These are phyloP conservation scores for Danielia reshetovae DNA, from an alignment of 805 yeast species.

Conservation along the genomic window DNA sequence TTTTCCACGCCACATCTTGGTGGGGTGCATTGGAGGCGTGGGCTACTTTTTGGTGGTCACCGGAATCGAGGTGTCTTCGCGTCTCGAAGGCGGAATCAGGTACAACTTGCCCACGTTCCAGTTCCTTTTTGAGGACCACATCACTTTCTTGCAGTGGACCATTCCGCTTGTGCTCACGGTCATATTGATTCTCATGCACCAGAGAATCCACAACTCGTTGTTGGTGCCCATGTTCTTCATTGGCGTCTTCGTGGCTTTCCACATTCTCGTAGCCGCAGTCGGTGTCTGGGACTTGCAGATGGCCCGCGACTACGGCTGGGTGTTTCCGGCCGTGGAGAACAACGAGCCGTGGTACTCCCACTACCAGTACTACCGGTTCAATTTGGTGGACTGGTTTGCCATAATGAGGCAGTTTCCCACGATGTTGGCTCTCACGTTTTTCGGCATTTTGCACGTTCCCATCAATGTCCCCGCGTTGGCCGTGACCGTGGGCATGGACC, in stretches of 20 bases:
- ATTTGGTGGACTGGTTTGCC: slow-evolving; percentile 69
- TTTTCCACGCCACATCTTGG: slow-evolving; percentile 92
- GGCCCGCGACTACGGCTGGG: slow-evolving; percentile 80
- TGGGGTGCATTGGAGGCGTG: slow-evolving; percentile 98
- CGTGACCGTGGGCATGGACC: slow-evolving; percentile 80
- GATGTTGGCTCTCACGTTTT: slow-evolving; percentile 92
- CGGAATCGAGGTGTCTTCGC: slow-evolving; percentile 86
- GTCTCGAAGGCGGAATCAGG: slow-evolving; percentile 68
- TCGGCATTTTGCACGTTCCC: slow-evolving; percentile 94
- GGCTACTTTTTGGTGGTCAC: slow-evolving; percentile 90
- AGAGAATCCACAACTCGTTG: slow-evolving; percentile 56
- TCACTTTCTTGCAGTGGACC: slow-evolving; percentile 50
- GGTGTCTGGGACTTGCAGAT: slow-evolving; percentile 60
- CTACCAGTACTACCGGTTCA: slow-evolving; percentile 67
- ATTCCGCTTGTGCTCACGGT: slow-evolving; percentile 65
- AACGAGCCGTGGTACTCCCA: slow-evolving; percentile 89
- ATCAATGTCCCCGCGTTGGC: slow-evolving; percentile 97
- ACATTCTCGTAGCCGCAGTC: slow-evolving; percentile 56
- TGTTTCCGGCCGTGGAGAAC: slow-evolving; percentile 62
- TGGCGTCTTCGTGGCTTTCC: slow-evolving; percentile 64
- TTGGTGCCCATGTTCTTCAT: slow-evolving; percentile 82
- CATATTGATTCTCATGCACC: slow-evolving; percentile 55
- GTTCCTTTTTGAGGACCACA: slow-evolving; percentile 40
- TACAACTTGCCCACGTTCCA: slow-evolving; percentile 58
- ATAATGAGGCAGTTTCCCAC: slow-evolving; percentile 74